phyloP scores from a whole-genome alignment of 768 basidiomycete genomes.

The Pleurotus platypus region DNA sequence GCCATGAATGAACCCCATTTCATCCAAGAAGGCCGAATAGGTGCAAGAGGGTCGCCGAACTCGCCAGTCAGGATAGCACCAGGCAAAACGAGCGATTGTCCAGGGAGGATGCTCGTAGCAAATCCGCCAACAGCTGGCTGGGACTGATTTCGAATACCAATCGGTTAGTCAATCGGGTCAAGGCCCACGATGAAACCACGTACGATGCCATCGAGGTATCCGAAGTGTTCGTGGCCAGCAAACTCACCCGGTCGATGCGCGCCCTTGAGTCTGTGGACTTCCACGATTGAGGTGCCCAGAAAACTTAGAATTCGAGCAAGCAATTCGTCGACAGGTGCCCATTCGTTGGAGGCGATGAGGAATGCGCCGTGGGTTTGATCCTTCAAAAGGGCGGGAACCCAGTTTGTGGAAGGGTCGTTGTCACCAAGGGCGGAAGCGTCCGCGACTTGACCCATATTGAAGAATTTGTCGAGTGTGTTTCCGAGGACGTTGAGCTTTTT shows the following conservation, averaged over 20 bases:
- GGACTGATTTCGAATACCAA: not conserved
- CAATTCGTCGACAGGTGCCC: slow-evolving; percentile 2
- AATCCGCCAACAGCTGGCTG: slow-evolving; percentile 14
- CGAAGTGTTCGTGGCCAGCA: slow-evolving; percentile 25
- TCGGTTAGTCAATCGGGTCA: not conserved
- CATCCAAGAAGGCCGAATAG: slow-evolving; percentile 16
- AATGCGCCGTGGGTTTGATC: slow-evolving; percentile 17
- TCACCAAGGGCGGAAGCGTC: slow-evolving; percentile 10
- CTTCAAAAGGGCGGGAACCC: slow-evolving; percentile 12
- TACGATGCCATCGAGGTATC: slow-evolving; percentile 17
- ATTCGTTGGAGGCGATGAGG: slow-evolving; percentile 14
- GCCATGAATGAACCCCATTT: slow-evolving; percentile 29
- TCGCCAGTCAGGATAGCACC: slow-evolving; percentile 12
- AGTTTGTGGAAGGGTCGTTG: slow-evolving; percentile 9
- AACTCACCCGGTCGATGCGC: slow-evolving; percentile 18
- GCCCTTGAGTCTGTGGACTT: slow-evolving; percentile 13
- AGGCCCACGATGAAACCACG: not conserved
- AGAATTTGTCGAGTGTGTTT: slow-evolving; percentile 10
- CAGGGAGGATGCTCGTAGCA: slow-evolving; percentile 13
- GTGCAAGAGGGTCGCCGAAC: slow-evolving; percentile 19
- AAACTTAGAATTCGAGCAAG: slow-evolving; percentile 5
- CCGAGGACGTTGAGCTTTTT: slow-evolving; percentile 11
- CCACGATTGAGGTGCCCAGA: slow-evolving; percentile 10
- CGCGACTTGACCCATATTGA: slow-evolving; percentile 10
- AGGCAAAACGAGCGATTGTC: slow-evolving; percentile 11